phyloP scores from a whole-genome alignment of 768 basidiomycete species.

The Hirschioporus abietinus region DNA sequence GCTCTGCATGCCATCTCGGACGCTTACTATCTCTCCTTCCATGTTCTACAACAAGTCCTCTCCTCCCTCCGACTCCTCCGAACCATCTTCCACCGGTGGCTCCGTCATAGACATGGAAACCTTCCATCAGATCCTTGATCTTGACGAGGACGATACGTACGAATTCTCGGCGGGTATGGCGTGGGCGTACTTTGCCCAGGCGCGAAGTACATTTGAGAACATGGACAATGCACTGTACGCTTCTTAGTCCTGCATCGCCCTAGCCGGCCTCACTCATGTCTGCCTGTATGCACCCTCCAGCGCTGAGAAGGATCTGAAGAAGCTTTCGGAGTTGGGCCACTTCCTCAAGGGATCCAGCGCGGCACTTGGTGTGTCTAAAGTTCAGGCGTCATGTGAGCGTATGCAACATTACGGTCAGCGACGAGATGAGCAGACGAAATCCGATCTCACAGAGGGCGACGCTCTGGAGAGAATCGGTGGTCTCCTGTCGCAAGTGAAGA shows the following conservation, averaged over 20 bases:
- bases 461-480: conserved; percentile 54
- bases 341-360: conserved; percentile 98
- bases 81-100: conserved; percentile 4
- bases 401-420: conserved; percentile 84
- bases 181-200: conserved; percentile 76
- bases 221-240: conserved; percentile 83
- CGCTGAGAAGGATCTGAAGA: conserved; percentile 47
- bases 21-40: conserved; percentile 3
- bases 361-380: conserved; percentile 77
- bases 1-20: neutral
- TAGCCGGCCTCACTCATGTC: conserved; percentile 8
- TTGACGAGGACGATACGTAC: conserved; percentile 77
- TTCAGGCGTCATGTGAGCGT: conserved; percentile 81
- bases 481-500: conserved; percentile 54
- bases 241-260: conserved; percentile 6
- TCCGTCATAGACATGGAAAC: conserved; percentile 68
- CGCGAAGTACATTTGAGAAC: conserved; percentile 61
- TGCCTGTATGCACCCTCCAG: conserved; percentile 30
- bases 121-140: conserved; percentile 83
- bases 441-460: conserved; percentile 40
- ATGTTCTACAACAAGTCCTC: neutral
- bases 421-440: conserved; percentile 48
- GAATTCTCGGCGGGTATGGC: conserved; percentile 82
- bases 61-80: neutral
- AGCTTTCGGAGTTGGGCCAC: conserved; percentile 78